These are phyloP conservation scores for Coemansia sp. DNA, from an alignment of 371 early-diverging fungal genomes.

Conservation along the genomic window DNA sequence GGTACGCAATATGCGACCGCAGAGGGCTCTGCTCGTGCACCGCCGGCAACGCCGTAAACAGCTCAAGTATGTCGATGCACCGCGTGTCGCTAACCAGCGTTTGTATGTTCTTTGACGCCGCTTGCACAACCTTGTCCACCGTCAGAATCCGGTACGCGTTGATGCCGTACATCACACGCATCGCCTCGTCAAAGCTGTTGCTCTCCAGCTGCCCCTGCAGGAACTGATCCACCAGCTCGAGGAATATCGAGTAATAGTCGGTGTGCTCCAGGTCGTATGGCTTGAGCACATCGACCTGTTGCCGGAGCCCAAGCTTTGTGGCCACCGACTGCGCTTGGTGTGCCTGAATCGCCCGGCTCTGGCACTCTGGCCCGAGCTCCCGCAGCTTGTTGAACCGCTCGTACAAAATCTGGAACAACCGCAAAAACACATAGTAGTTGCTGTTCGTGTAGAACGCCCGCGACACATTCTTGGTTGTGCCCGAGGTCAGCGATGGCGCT, in stretches of 20 bases:
- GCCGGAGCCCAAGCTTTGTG: constrained; percentile 73
- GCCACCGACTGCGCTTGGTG: constrained; percentile 75
- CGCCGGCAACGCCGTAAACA: constrained; percentile 56
- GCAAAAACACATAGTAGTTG: constrained; percentile 81
- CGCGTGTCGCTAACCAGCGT: constrained; percentile 58
- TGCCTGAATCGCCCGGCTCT: constrained; percentile 58
- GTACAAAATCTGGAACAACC: constrained; percentile 81
- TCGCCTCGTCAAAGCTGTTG: constrained; percentile 85
- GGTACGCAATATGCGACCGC: constrained; percentile 75
- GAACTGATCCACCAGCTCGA: constrained; percentile 74
- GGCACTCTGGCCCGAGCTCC: constrained; percentile 61
- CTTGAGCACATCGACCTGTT: constrained; percentile 52
- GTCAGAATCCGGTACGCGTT: constrained; percentile 85
- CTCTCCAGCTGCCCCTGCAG: constrained; percentile 83
- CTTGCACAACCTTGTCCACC: constrained; percentile 79
- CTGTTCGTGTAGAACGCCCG: constrained; percentile 61
- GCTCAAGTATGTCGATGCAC: constrained; percentile 59
- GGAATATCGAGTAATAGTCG: constrained; percentile 73
- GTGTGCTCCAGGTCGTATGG: constrained; percentile 38
- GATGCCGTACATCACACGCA: constrained; percentile 82
- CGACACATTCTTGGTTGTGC: constrained; percentile 39
- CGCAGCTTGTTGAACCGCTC: constrained; percentile 77
- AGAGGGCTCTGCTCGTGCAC: constrained; percentile 61
- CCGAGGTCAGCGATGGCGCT: constrained; percentile 20
- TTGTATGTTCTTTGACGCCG: constrained; percentile 79